Evolutionary conservation across 202 grass and related monocot species (phyloP), one percentile per base, ranked within the genome.

Genomic region (Hordeum pubiflorum): DNA sequence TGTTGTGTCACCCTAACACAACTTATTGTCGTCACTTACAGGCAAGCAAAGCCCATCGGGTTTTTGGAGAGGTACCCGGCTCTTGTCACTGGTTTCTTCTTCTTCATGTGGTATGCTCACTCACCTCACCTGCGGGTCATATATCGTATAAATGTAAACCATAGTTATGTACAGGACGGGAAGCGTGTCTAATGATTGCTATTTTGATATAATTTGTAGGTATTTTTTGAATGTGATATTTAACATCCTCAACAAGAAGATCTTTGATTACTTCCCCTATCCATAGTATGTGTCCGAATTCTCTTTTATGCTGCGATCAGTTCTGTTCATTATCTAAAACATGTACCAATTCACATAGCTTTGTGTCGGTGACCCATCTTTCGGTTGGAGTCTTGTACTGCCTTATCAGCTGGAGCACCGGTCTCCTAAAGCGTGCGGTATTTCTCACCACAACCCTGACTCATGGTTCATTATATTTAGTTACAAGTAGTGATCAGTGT

Each of bases 161-260:
- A 54, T 31, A 34, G 29, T 58, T 58, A 58, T 58, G 56, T 12
- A 23, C 22, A 24, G 10, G 56, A 58, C 10, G 10, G 21, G 1
- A 7, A 58, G 56, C 26, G 21, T 24, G 1, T 14, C 38, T 76
- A 83, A 80, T 41, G 37, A 39, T 58, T 84, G 17, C 10, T 68
- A 62, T 15, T 74, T 75, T 52, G 5, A 13, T 72, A 34, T n/a
- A 55, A 58, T 48, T 61, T 79, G 82, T 71, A 97, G 94, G 94
- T 97, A 97, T 65, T 97, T 97, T 76, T 64, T 97, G 38, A 97
- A 97, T 60, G 94, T 97, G 80, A 91, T 97, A 74, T 97, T 97
- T 79, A 97, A 97, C 83, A 97, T 97, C 85, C 81, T 97, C 69
- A 97, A 97, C 82, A 97, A 93, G 85, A 97, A 91, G 89, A 97